Base-by-base conservation (phyloP, 106 monocot species). In the Hemerocallis citrina region DNA sequence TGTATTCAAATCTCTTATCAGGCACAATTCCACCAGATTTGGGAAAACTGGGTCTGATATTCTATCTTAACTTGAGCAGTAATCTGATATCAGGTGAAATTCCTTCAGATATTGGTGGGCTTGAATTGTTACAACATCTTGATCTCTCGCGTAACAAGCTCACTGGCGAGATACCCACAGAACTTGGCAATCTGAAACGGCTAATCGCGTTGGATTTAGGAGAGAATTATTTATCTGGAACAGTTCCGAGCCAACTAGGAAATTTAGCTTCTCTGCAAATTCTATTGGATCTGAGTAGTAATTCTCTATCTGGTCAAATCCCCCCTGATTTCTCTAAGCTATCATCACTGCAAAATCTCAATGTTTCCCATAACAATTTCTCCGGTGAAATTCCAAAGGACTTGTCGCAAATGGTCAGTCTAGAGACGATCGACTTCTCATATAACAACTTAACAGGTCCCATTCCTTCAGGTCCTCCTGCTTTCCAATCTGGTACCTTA, bases 361-460 rank as follows among this genome's bases (percentile, higher is more conserved):
- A 89, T 45, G 41, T 89, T 3, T 89, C 84, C 0, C 76, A 72
- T 54, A 89, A 89, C 39, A 1, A 69, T 16, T 74, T 89, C 70
- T 73, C 72, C 0, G 84, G 89, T 0, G 19, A 54, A 22, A 77
- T 81, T 0, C 84, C 80, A 0, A 13, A 2, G 7, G 31, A 37
- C 3, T 72, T 89, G 1, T 69, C 74, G 6, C 0, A 30, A 23
- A 84, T 89, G 84, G 20, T 23, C 19, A 84, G 89, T 66, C 57
- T 89, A 2, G 67, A 63, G 3, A 47, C 61, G 0, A 69, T 84
- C 7, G 89, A 89, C 67, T 84, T 89, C 62, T 83, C 89, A 0
- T 62, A 75, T 68, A 89, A 89, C 73, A 71, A 72, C 4, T 56
- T 89, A 3, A 50, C 70, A 8, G 89, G 89, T 19, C 11, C 56